Percentiles rank a stretch among this genome's conserved stretches.
phyloP scores from a whole-genome alignment of 768 basidiomycete species.

The Boletus reticuloceps region DNA sequence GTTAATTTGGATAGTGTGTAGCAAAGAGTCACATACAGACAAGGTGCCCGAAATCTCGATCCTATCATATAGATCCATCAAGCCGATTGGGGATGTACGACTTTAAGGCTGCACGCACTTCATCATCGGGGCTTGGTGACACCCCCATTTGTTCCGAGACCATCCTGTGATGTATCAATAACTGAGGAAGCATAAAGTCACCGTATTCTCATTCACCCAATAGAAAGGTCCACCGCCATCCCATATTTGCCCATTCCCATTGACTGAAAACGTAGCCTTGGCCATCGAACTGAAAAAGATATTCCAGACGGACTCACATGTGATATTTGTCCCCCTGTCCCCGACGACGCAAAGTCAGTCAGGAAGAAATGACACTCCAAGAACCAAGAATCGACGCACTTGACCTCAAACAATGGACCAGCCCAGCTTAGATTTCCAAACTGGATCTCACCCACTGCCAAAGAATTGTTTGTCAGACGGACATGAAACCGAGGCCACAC shows the following conservation, averaged over 20 bases:
- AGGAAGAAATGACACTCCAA: background rate
- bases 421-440: slow-evolving; percentile 54
- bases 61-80: slow-evolving; percentile 20
- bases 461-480: background rate
- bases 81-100: background rate
- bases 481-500: no score
- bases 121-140: slow-evolving; percentile 37
- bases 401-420: slow-evolving; percentile 54
- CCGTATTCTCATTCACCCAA: slow-evolving; percentile 32
- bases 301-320: slow-evolving; percentile 36
- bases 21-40: slow-evolving; percentile 21
- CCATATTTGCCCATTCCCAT: slow-evolving; percentile 42
- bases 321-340: slow-evolving; percentile 45
- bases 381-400: slow-evolving; percentile 29
- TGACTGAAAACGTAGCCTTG: slow-evolving; percentile 18
- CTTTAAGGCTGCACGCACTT: slow-evolving; percentile 20
- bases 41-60: slow-evolving; percentile 41
- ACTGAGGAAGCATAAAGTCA: background rate
- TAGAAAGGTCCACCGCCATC: slow-evolving; percentile 43
- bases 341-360: background rate
- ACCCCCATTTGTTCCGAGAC: slow-evolving; percentile 13
- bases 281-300: background rate
- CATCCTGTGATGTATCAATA: slow-evolving; percentile 19
- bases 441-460: slow-evolving; percentile 51
- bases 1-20: background rate